phyloP scores from a whole-genome alignment of 352 stramenopile genomes.

The Aphanomyces cochlioides region DNA sequence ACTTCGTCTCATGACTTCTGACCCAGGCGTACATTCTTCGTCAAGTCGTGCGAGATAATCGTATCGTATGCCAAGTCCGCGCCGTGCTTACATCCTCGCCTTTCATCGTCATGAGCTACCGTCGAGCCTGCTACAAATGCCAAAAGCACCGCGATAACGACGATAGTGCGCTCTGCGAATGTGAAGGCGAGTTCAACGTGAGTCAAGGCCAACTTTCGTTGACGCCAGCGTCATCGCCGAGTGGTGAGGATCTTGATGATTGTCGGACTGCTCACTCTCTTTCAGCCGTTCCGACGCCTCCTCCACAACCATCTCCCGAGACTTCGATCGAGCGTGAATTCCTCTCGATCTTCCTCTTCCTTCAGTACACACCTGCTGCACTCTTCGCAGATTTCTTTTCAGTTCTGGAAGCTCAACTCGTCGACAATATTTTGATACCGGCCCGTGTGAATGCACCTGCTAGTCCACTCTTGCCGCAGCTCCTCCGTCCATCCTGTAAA shows the following conservation, averaged over 20 bases:
- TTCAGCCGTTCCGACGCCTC: background rate
- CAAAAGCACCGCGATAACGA: conserved; percentile 19
- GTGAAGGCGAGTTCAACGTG: conserved; percentile 28
- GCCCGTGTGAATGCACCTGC: background rate
- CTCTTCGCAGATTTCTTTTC: background rate
- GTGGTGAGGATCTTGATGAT: background rate
- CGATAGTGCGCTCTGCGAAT: conserved; percentile 10
- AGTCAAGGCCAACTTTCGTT: conserved; percentile 2
- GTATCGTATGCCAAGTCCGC: background rate
- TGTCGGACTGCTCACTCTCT: background rate
- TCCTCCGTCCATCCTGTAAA: background rate
- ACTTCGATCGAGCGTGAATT: background rate
- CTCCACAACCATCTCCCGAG: background rate
- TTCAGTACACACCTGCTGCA: background rate
- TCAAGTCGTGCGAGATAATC: background rate
- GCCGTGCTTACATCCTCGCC: conserved; percentile 19
- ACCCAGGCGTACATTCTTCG: conserved; percentile 24
- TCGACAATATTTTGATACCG: background rate
- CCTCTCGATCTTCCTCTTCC: background rate
- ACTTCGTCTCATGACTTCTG: background rate
- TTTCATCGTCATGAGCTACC: conserved; percentile 30
- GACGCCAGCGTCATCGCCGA: background rate
- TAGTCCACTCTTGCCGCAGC: background rate
- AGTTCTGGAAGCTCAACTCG: background rate
- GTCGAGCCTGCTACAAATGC: conserved; percentile 26